Conservation (phyloP, 2,329 filamentous ascomycete genomes). For the Ophiostoma himal-ulmi region DNA sequence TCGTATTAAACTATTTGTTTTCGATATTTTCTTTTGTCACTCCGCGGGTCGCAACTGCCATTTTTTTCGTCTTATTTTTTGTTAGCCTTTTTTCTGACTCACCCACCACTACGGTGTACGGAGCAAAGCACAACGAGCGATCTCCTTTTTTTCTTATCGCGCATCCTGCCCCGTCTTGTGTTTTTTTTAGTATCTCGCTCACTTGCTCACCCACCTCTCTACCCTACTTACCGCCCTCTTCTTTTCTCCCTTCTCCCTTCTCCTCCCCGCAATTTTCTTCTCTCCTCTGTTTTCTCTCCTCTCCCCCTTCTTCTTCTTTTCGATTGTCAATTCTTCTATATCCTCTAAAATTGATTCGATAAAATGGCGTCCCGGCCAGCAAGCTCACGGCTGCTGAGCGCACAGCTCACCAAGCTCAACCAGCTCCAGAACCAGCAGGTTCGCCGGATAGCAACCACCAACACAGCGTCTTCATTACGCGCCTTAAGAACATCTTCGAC, state of each 20-base stretch:
- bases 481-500: constrained; percentile 28
- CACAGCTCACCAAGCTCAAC: constrained; percentile 24
- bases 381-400: constrained; percentile 28
- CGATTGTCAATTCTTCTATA: background rate
- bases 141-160: constrained; percentile 19
- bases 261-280: background rate
- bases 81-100: constrained; percentile 10
- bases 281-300: background rate
- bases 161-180: background rate
- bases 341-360: constrained; percentile 26
- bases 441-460: constrained; percentile 30
- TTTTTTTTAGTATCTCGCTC: constrained; percentile 11
- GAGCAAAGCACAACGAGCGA: constrained; percentile 14
- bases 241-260: constrained; percentile 7
- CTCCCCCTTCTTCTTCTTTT: constrained; percentile 20
- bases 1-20: background rate
- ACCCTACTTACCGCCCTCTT: constrained; percentile 1
- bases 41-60: constrained; percentile 1
- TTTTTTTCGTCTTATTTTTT: constrained; percentile 12
- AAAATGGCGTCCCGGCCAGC: constrained; percentile 35
- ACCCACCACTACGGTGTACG: constrained; percentile 13
- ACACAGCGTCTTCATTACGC: constrained; percentile 20
- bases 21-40: background rate
- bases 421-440: constrained; percentile 22
- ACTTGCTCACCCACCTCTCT: background rate